Conservation (phyloP, 2,329 filamentous ascomycete species). For the Biscogniauxia mediterranea region DNA sequence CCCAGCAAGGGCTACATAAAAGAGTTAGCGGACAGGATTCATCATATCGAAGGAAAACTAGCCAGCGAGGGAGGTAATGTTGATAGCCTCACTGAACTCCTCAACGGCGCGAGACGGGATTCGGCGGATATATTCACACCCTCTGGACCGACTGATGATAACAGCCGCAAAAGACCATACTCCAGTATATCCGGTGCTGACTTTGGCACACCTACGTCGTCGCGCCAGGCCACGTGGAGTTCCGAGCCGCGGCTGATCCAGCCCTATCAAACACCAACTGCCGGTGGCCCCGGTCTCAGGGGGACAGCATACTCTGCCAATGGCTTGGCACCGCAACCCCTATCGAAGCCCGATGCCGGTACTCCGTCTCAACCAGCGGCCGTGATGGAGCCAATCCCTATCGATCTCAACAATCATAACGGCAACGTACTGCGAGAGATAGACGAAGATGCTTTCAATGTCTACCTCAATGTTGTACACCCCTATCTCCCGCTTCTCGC, state of each 20-base stretch:
- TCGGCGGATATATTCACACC: conserved; percentile 54
- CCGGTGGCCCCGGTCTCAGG: conserved; percentile 18
- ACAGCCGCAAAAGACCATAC: conserved; percentile 35
- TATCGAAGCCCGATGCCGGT: conserved; percentile 35
- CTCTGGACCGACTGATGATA: conserved; percentile 41
- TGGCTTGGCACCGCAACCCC: conserved; percentile 46
- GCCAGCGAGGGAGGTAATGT: conserved; percentile 48
- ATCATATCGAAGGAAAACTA: conserved; percentile 78
- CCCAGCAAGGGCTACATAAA: conserved; percentile 96
- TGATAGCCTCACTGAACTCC: conserved; percentile 44
- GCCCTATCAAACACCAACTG: conserved; percentile 37
- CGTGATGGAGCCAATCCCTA: conserved; percentile 27
- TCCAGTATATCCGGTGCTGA: conserved; percentile 37
- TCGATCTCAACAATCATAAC: conserved; percentile 35
- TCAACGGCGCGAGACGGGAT: conserved; percentile 33
- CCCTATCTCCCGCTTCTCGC: conserved; percentile 66
- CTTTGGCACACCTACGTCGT: conserved; percentile 38
- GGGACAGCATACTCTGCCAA: conserved; percentile 36
- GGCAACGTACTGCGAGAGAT: conserved; percentile 34
- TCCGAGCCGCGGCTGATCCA: conserved; percentile 47
- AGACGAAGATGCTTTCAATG: conserved; percentile 46
- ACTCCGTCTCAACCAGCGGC: conserved; percentile 37
- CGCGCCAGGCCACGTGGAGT: conserved; percentile 46
- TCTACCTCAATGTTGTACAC: conserved; percentile 64
- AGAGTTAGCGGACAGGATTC: conserved; percentile 80